Conservation (phyloP, 1,284 basidiomycete genomes). For the Cutaneotrichosporon mucoides region DNA sequence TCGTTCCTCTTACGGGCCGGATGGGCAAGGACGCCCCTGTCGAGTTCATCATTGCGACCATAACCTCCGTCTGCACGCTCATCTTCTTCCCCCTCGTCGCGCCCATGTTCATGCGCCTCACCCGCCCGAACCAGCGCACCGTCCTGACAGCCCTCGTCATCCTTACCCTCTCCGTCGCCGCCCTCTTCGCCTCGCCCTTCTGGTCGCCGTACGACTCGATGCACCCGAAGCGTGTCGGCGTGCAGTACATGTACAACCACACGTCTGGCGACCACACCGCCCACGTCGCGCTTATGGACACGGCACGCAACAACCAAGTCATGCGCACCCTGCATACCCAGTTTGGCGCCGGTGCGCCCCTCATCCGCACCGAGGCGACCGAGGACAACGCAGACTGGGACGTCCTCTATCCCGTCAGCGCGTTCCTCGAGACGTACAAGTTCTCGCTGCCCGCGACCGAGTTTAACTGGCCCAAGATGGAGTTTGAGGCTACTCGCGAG, state of each 20-base stretch:
- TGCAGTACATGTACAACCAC: conserved; percentile 82
- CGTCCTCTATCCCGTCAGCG: conserved; percentile 76
- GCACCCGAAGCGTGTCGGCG: conserved; percentile 84
- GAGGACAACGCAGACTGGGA: conserved; percentile 65
- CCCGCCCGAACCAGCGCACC: conserved; percentile 52
- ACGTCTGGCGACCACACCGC: conserved; percentile 68
- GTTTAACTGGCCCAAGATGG: conserved; percentile 38
- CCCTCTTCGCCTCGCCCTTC: conserved; percentile 59
- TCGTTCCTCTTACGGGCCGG: conserved; percentile 76
- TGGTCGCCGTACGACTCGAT: conserved; percentile 70
- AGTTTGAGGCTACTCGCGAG: conserved; percentile 29
- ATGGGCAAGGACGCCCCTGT: conserved; percentile 69
- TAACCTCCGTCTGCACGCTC: conserved; percentile 59
- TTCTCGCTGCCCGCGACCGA: conserved; percentile 28
- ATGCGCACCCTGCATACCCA: conserved; percentile 63
- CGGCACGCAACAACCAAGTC: conserved; percentile 49
- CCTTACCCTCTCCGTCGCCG: conserved; percentile 53
- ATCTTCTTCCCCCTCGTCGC: conserved; percentile 59
- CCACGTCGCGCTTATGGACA: conserved; percentile 77
- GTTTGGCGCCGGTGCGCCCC: conserved; percentile 43
- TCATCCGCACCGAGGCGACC: conserved; percentile 20
- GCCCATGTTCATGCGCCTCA: conserved; percentile 70
- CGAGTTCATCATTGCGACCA: conserved; percentile 82
- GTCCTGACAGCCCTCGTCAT: conserved; percentile 55
- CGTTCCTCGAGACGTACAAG: conserved; percentile 44